These are phyloP conservation scores for Ascochyta clinopodiicola DNA, from an alignment of 2,329 filamentous ascomycete species.

Conservation along the genomic window DNA sequence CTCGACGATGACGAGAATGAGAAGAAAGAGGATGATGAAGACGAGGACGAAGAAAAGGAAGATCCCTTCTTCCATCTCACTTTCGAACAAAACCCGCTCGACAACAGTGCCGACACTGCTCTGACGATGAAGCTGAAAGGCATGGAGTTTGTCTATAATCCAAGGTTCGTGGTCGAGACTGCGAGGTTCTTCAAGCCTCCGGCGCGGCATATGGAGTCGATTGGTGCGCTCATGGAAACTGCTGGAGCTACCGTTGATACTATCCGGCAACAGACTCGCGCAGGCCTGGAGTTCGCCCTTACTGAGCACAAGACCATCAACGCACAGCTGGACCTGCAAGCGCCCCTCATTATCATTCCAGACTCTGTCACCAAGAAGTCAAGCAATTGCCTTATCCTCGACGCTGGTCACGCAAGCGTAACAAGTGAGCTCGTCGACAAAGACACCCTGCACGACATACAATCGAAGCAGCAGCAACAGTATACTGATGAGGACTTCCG, in stretches of 20 bases:
- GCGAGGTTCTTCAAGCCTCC: constrained; percentile 96
- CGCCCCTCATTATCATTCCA: constrained; percentile 93
- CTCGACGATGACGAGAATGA: constrained; percentile 55
- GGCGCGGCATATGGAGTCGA: constrained; percentile 97
- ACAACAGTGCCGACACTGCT: constrained; percentile 88
- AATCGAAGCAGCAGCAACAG: constrained; percentile 84
- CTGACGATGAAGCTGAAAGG: constrained; percentile 91
- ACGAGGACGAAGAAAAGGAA: constrained; percentile 56
- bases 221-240: constrained; percentile 91
- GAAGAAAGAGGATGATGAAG: constrained; percentile 53
- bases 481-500: constrained; percentile 91
- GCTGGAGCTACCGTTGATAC: constrained; percentile 96
- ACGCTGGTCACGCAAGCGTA: constrained; percentile 94
- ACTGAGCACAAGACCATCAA: constrained; percentile 99
- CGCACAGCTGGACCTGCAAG: constrained; percentile 92
- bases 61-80: constrained; percentile 92
- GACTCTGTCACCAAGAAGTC: constrained; percentile 84
- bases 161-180: constrained; percentile 87
- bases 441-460: constrained; percentile 85
- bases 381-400: constrained; percentile 88
- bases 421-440: constrained; percentile 94
- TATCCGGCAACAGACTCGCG: constrained; percentile 91
- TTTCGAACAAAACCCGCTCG: constrained; percentile 93
- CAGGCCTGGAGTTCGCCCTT: constrained; percentile 92
- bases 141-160: constrained; percentile 97